phyloP scores from a whole-genome alignment of 2,329 filamentous ascomycete genomes.

The Teratosphaeria pseudoeucalypti region DNA sequence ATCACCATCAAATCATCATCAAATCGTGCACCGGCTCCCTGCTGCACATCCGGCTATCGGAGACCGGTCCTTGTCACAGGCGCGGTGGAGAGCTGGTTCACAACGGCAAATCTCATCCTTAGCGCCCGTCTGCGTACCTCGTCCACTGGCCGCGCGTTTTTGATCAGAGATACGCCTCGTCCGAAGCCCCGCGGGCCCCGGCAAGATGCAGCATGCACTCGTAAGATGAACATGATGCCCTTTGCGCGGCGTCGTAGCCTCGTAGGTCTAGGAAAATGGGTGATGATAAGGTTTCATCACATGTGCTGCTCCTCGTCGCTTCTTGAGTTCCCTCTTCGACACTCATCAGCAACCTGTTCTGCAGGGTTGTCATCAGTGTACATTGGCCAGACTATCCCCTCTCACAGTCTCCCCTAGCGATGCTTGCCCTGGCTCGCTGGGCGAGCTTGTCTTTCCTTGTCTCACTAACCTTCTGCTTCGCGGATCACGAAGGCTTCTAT shows the following conservation, averaged over 20 bases:
- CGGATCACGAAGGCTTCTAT: slow-evolving; percentile 11
- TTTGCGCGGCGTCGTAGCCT: background rate
- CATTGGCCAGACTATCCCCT: background rate
- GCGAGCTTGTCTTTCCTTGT: background rate
- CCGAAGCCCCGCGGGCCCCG: background rate
- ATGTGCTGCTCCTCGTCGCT: background rate
- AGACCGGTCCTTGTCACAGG: background rate
- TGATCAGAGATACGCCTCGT: background rate
- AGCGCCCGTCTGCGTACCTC: background rate
- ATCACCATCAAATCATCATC: no score
- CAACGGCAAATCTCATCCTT: background rate
- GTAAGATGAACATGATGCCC: background rate
- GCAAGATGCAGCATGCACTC: background rate
- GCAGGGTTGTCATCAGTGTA: background rate
- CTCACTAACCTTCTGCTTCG: background rate
- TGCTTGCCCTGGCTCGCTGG: background rate
- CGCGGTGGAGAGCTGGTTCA: background rate
- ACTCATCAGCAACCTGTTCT: background rate
- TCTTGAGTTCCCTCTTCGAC: background rate
- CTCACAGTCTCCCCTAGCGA: background rate
- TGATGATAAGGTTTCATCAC: background rate
- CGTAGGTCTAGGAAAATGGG: background rate
- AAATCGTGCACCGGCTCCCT: background rate
- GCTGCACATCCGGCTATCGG: background rate
- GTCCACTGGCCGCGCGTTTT: background rate